Evolutionary conservation across 2,329 filamentous ascomycete species (phyloP).

Genomic region (Monosporascus ibericus): DNA sequence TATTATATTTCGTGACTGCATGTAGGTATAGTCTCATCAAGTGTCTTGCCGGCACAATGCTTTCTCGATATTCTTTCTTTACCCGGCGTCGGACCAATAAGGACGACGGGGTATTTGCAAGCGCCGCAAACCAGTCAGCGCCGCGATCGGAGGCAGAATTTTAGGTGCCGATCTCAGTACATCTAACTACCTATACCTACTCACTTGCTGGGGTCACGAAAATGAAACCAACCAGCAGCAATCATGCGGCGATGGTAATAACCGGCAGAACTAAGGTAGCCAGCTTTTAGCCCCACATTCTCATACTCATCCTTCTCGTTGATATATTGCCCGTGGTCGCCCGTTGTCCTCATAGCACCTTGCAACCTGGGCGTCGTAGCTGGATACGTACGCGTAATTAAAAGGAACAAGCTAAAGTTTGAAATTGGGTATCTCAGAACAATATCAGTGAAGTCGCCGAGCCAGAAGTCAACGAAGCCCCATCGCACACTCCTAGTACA

Average conservation of each 20-base stretch:
- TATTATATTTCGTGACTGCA: neutral
- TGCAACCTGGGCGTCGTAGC: too few species aligned
- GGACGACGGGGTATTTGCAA: neutral
- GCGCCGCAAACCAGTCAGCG: constrained; percentile 1
- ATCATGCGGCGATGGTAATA: too few species aligned
- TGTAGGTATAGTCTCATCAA: neutral
- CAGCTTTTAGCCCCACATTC: too few species aligned
- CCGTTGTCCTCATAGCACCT: too few species aligned
- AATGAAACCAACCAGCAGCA: neutral
- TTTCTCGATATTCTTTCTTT: neutral
- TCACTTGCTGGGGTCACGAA: too few species aligned
- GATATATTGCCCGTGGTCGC: too few species aligned
- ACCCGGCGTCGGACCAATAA: neutral
- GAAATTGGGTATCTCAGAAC: neutral
- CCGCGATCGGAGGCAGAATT: constrained; percentile 22
- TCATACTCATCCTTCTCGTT: too few species aligned
- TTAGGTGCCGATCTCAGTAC: constrained; percentile 1
- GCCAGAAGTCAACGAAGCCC: neutral
- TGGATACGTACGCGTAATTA: too few species aligned
- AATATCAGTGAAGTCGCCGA: neutral
- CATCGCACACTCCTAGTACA: neutral
- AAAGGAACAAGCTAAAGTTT: neutral
- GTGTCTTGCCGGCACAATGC: neutral
- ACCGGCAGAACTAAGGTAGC: too few species aligned
- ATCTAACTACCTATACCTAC: too few species aligned